These are phyloP conservation scores for Aspergillus floridensis DNA, from an alignment of 2,329 filamentous ascomycete genomes.

Conservation along the genomic window DNA sequence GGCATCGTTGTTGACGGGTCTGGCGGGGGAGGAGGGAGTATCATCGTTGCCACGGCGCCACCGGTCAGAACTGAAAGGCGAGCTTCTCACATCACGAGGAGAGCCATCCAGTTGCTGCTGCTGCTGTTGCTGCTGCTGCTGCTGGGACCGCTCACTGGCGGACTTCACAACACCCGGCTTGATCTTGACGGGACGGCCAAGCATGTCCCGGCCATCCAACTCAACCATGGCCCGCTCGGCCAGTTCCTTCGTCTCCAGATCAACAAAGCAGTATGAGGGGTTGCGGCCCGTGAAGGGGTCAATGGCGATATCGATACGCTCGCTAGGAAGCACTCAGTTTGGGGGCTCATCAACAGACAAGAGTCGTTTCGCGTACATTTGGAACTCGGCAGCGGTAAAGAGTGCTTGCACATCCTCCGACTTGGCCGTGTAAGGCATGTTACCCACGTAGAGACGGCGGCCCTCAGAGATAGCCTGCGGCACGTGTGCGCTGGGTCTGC, in stretches of 20 bases:
- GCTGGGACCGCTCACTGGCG: conserved; percentile 29
- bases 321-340: conserved; percentile 36
- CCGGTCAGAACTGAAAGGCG: conserved; percentile 38
- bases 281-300: conserved; percentile 68
- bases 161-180: conserved; percentile 62
- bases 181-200: conserved; percentile 61
- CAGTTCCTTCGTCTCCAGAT: conserved; percentile 57
- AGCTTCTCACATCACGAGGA: conserved; percentile 21
- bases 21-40: conserved; percentile 28
- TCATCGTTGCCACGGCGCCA: conserved; percentile 43
- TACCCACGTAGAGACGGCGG: conserved; percentile 54
- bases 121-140: conserved; percentile 15
- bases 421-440: conserved; percentile 55
- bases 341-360: conserved; percentile 1
- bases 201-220: conserved; percentile 55
- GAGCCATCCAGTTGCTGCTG: conserved; percentile 18
- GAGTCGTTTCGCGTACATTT: conserved; percentile 30
- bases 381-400: conserved; percentile 42
- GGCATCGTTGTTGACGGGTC: conserved; percentile 29
- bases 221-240: conserved; percentile 58
- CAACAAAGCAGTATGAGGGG: conserved; percentile 73
- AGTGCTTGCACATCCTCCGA: conserved; percentile 50
- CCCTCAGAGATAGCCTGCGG: conserved; percentile 41
- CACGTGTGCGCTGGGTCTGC: conserved; percentile 30
- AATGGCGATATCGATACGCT: conserved; percentile 65